Evolutionary conservation across 2,329 filamentous ascomycete genomes (phyloP).

Genomic region (Capronia coronata): DNA sequence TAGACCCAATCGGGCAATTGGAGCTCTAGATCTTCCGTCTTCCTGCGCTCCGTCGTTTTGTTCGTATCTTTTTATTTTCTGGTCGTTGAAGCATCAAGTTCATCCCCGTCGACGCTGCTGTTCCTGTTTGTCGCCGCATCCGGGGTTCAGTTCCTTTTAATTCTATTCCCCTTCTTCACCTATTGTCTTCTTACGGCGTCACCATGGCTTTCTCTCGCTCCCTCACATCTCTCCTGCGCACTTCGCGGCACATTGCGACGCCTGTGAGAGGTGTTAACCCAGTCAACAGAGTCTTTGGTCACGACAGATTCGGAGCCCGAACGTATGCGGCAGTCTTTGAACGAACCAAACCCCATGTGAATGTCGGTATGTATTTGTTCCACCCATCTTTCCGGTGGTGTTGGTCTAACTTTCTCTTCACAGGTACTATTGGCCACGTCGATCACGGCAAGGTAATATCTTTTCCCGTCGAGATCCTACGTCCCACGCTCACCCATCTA

Average conservation of each 20-base stretch:
- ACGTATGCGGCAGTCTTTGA: constrained; percentile 63
- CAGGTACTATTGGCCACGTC: constrained; percentile 96
- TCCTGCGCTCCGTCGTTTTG: neutral
- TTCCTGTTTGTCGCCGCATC: constrained; percentile 9
- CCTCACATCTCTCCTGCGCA: constrained; percentile 71
- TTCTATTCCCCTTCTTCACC: constrained; percentile 14
- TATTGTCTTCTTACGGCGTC: constrained; percentile 30
- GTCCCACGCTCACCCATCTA: constrained; percentile 37
- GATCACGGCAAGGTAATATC: constrained; percentile 89
- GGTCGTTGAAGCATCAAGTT: too few species aligned
- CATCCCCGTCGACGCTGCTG: too few species aligned
- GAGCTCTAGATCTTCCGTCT: neutral
- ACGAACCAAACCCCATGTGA: constrained; percentile 94
- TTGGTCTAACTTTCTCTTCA: neutral
- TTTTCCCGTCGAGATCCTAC: constrained; percentile 15
- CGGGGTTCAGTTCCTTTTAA: constrained; percentile 5
- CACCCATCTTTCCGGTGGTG: neutral
- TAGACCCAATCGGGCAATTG: neutral
- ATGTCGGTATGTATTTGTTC: constrained; percentile 64
- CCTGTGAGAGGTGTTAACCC: constrained; percentile 65
- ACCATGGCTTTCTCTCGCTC: constrained; percentile 79
- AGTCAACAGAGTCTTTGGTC: constrained; percentile 54
- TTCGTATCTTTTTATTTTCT: neutral
- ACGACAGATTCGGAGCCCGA: constrained; percentile 43
- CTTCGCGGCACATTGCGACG: constrained; percentile 67